Conservation (phyloP, 2,329 filamentous ascomycete genomes). For the Stachybotrys chlorohalonatus region DNA sequence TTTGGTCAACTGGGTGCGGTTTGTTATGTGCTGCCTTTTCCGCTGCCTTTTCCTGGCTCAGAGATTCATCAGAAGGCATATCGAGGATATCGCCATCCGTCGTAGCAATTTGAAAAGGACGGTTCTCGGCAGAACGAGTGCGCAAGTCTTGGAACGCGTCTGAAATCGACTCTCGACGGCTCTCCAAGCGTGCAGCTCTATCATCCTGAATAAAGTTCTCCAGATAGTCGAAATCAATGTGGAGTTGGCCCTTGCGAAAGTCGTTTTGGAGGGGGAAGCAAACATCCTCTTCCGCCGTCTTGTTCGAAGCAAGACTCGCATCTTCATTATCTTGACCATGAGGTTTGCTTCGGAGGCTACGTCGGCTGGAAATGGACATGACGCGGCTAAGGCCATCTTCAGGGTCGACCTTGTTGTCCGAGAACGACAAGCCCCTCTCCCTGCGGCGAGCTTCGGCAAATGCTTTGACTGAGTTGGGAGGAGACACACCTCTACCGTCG, state of each 20-base stretch:
- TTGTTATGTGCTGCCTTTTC: conserved; percentile 24
- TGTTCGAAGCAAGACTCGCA: conserved; percentile 53
- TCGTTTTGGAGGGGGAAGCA: conserved; percentile 77
- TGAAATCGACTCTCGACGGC: conserved; percentile 35
- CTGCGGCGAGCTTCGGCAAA: conserved; percentile 87
- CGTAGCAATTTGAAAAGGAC: conserved; percentile 32
- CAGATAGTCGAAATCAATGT: conserved; percentile 86
- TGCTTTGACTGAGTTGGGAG: conserved; percentile 94
- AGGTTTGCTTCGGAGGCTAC: conserved; percentile 47
- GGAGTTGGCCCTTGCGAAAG: conserved; percentile 58
- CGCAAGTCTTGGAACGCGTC: conserved; percentile 24
- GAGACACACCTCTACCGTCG: conserved; percentile 65
- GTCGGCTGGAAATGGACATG: conserved; percentile 58
- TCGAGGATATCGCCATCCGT: conserved; percentile 48
- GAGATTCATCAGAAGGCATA: conserved; percentile 37
- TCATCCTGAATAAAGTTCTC: conserved; percentile 77
- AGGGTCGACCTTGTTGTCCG: conserved; percentile 32
- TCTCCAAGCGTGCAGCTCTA: conserved; percentile 37
- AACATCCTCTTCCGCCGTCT: conserved; percentile 75
- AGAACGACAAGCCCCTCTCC: conserved; percentile 60
- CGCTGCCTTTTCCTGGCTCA: conserved; percentile 36
- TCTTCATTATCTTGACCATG: conserved; percentile 53
- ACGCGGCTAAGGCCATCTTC: conserved; percentile 55
- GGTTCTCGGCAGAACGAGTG: conserved; percentile 13
- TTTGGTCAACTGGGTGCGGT: conserved; percentile 46